Evolutionary conservation across 495 filamentous ascomycete species (phyloP), one percentile per base, ranked within the genome.

Genomic region (Penicillium mononematosum): DNA sequence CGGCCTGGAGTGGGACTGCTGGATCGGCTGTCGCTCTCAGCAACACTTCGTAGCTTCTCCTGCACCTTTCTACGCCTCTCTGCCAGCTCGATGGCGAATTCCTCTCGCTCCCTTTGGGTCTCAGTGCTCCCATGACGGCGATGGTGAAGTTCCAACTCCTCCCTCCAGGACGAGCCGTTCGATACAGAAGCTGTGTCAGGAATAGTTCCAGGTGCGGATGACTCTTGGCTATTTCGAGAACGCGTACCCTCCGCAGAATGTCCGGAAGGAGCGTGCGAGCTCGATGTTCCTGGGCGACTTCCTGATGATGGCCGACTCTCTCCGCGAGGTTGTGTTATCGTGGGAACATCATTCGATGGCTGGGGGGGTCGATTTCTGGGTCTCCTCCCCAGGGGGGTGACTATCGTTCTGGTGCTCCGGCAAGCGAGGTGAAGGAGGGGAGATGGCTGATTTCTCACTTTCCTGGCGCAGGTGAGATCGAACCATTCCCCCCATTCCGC

Each of bases 401-500:
- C 61, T 43, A n/a, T 27, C 17, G 16, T 58, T 53, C 9, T 60
- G 48, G 11, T 47, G 55, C 12, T 58, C 45, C 9, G 74, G 55
- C 7, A 69, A 58, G n/a, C 64, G 63, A 29, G 74, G 71, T 3
- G 81, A 77, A 38, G 73, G 72, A 10, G 75, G 85, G 67, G 86
- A 89, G 44, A 94, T 78, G 0, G 91, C 93, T 22, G 92, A 96
- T 41, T 81, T 77, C 53, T 87, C 87, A 72, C 94, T 98, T 50
- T 88, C 84, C 14, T 83, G 83, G 22, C 94, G 87, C 14, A 99
- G 79, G 72, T 98, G 95, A 55, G 91, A 85, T 31, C 88, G 87
- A 38, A 97, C 86, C 70, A 97, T 81, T 19, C 89, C 88, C 4
- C 38, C 41, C 46, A 67, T 61, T 29, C 60, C 63, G 65, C 85